Evolutionary conservation across 179 eudicot species (phyloP), one percentile per base, ranked within the genome.

Genomic region (Pouteria campechiana): DNA sequence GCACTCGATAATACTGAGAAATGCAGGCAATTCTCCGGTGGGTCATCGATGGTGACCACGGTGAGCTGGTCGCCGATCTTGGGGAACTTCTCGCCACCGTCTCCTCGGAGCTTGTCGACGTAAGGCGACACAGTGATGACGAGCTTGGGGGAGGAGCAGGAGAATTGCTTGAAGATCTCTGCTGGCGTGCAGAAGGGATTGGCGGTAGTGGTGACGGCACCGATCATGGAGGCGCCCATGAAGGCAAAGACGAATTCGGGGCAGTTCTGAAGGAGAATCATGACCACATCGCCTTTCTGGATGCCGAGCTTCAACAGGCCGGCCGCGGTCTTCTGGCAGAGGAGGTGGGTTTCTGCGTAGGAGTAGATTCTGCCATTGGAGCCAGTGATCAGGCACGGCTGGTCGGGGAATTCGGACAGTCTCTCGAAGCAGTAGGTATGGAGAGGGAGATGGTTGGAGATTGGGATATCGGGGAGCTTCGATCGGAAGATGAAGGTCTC

Each of bases 31-130:
- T 49, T 37, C 16, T 62, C 73, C 1, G 76, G 76, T 0, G 77
- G 61, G 9, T 45, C 40, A 6, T 83, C 94, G 33, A 74, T 23
- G 0, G 76, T 68, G n/a, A 77, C 38, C 1, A 83, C 64, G 0
- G 32, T 33, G 20, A 55, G 73, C 15, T 61, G 70, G 2, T 56
- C 44, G 1, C 70, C 69, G 1, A 53, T 4, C 18, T 22, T 32
- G 1, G 63, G 49, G 22, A 12, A 31, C 21, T 21, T 10, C 13
- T 18, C 44, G 27, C 19, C 2, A 7, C 32, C 7, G 6, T 50
- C 14, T 14, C 27, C 8, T 37, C 24, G 25, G 20, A 52, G 14
- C 11, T 52, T 52, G 3, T 52, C 47, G 1, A 22, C 30, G 40
- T 30, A 52, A 7, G 15, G 14, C 0, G 38, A 11, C 4, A 40